Evolutionary conservation across 768 basidiomycete species (phyloP).

Genomic region (Amanita jacksonii): DNA sequence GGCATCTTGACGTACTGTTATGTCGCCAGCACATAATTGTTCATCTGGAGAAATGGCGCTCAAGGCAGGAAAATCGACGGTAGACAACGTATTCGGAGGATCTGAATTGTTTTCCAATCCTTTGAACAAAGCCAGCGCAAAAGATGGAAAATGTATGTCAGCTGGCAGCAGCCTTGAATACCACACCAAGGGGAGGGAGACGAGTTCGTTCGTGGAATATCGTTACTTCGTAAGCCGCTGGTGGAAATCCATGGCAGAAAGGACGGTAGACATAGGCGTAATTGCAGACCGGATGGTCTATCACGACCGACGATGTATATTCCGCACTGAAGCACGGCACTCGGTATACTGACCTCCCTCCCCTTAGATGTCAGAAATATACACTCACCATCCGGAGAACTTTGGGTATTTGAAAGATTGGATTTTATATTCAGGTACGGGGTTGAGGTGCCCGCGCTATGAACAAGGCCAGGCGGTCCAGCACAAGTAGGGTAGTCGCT

Average conservation of each 20-base stretch:
- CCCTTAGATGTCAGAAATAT: slow-evolving; percentile 45
- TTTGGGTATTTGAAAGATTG: slow-evolving; percentile 19
- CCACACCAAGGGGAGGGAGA: slow-evolving; percentile 41
- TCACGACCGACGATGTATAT: slow-evolving; percentile 67
- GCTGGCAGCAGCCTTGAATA: slow-evolving; percentile 33
- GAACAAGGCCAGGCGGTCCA: slow-evolving; percentile 26
- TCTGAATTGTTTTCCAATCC: slow-evolving; percentile 12
- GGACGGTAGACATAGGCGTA: slow-evolving; percentile 21
- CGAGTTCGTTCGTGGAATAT: slow-evolving; percentile 21
- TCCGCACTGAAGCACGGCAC: slow-evolving; percentile 84
- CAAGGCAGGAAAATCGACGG: slow-evolving; percentile 72
- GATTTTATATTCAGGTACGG: slow-evolving; percentile 14
- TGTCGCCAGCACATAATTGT: slow-evolving; percentile 15
- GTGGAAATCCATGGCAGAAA: slow-evolving; percentile 29
- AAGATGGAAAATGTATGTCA: slow-evolving; percentile 27
- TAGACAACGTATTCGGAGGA: slow-evolving; percentile 50
- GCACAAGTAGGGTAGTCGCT: slow-evolving; percentile 66
- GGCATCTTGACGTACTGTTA: slow-evolving; percentile 5
- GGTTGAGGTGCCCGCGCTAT: slow-evolving; percentile 15
- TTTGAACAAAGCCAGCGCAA: slow-evolving; percentile 7
- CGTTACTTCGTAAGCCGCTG: slow-evolving; percentile 23
- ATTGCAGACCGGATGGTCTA: slow-evolving; percentile 30
- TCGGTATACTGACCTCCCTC: slow-evolving; percentile 87
- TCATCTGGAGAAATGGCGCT: slow-evolving; percentile 27
- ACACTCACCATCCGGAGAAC: slow-evolving; percentile 59